Conservation (phyloP, 495 filamentous ascomycete genomes). For the Aspergillus biplanus region DNA sequence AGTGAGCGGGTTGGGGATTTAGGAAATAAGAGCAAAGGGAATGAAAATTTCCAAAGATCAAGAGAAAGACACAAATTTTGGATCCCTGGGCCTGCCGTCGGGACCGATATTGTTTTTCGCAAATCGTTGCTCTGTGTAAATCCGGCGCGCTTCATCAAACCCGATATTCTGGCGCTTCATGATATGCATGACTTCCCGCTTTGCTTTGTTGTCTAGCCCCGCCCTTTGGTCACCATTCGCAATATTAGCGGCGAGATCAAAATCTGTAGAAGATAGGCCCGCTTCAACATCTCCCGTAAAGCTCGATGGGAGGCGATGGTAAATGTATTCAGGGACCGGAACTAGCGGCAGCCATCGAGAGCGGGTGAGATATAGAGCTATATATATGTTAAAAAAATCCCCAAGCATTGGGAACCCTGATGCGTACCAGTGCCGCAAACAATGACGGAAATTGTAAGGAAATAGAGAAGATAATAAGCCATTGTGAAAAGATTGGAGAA, state of each 20-base stretch:
- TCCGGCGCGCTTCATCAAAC: constrained; percentile 89
- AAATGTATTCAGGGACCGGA: constrained; percentile 64
- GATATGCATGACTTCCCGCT: constrained; percentile 79
- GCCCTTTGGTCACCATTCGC: constrained; percentile 72
- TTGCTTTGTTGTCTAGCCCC: constrained; percentile 78
- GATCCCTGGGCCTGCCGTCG: constrained; percentile 87
- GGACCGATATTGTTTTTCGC: constrained; percentile 82
- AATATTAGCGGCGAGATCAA: constrained; percentile 80
- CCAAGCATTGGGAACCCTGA: constrained; percentile 1
- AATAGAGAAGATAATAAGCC: constrained; percentile 77
- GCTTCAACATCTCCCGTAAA: constrained; percentile 83
- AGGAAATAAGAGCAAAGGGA: background rate
- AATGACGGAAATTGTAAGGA: constrained; percentile 64
- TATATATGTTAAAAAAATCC: constrained; percentile 9
- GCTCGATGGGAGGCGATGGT: constrained; percentile 70
- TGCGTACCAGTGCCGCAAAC: constrained; percentile 61
- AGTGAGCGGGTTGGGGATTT: background rate
- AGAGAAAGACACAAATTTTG: constrained; percentile 93
- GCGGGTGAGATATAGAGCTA: constrained; percentile 79
- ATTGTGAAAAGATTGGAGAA: constrained; percentile 42
- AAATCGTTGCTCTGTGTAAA: constrained; percentile 84
- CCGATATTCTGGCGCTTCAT: constrained; percentile 78
- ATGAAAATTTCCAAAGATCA: constrained; percentile 36
- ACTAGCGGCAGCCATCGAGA: constrained; percentile 70
- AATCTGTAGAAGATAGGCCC: constrained; percentile 78